Conservation (phyloP, 1,284 basidiomycete species). For the Neotropicomus parvogracilis region DNA sequence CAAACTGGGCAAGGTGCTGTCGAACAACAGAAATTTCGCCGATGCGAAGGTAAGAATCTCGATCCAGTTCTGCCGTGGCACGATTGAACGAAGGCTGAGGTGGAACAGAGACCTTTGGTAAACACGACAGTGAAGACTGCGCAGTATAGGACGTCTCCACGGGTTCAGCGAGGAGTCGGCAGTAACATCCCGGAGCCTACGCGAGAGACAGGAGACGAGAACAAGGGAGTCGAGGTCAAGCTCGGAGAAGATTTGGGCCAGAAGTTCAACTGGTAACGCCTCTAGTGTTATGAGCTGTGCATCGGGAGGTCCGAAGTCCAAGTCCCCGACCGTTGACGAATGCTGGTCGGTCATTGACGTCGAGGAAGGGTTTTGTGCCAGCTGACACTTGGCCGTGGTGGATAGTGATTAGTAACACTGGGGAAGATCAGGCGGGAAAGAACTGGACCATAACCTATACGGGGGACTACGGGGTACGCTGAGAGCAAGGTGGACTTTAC, state of each 20-base stretch:
- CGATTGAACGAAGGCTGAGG: conserved; percentile 54
- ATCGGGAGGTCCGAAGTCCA: neutral
- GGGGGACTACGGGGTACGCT: no score
- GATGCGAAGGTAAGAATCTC: conserved; percentile 61
- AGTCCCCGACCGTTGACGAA: neutral
- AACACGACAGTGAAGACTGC: conserved; percentile 43
- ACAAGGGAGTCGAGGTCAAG: conserved; percentile 61
- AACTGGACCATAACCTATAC: no score
- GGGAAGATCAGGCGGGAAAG: no score
- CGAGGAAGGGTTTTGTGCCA: neutral
- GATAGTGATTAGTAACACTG: no score
- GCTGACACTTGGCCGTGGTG: no score
- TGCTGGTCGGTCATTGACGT: conserved; percentile 6
- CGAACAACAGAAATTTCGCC: conserved; percentile 59
- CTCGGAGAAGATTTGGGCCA: conserved; percentile 66
- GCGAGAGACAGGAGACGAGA: conserved; percentile 55
- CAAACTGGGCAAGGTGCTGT: conserved; percentile 63
- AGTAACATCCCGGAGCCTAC: conserved; percentile 49
- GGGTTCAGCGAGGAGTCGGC: conserved; percentile 66
- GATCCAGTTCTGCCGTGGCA: conserved; percentile 72
- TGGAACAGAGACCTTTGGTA: conserved; percentile 54
- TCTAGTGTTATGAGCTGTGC: conserved; percentile 35
- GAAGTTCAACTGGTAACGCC: conserved; percentile 65
- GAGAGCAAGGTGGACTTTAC: no score
- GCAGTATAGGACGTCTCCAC: conserved; percentile 66